These are phyloP conservation scores for Cladosporium sp. DNA, from an alignment of 2,329 filamentous ascomycete genomes.

Conservation along the genomic window DNA sequence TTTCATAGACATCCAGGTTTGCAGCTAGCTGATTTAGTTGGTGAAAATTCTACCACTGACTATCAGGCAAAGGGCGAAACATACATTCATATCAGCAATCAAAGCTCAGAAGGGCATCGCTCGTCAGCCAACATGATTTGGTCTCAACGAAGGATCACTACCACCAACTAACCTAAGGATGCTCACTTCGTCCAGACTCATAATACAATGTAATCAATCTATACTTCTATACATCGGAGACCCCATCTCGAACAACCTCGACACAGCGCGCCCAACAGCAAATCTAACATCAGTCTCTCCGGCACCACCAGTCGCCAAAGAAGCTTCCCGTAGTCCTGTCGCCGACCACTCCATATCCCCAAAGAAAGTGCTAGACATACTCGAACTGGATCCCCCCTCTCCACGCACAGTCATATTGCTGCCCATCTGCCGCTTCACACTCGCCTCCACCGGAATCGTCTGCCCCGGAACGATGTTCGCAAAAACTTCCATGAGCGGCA, in stretches of 20 bases:
- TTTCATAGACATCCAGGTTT: not conserved
- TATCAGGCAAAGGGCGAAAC: not conserved
- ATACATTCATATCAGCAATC: not conserved
- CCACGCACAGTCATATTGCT: conserved; percentile 28
- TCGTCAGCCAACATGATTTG: not conserved
- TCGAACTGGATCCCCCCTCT: conserved; percentile 30
- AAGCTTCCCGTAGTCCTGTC: conserved; percentile 29
- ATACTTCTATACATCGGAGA: conserved; percentile 18
- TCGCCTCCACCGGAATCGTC: conserved; percentile 21
- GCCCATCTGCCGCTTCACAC: conserved; percentile 18
- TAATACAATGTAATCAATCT: not conserved
- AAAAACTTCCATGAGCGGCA: conserved; percentile 29
- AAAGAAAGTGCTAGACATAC: conserved; percentile 34
- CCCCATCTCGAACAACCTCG: conserved; percentile 32
- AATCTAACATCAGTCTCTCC: conserved; percentile 34
- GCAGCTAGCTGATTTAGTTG: not conserved
- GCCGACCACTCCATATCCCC: conserved; percentile 34
- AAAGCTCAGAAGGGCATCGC: not conserved
- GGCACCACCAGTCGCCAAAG: conserved; percentile 31
- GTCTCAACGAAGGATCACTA: not conserved
- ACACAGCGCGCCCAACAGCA: conserved; percentile 31
- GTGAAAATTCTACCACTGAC: not conserved
- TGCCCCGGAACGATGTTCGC: conserved; percentile 26
- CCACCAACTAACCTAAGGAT: not conserved
- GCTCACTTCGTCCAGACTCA: no score